A percentile compares a stretch with the other conserved stretches of the same genome.
Conservation (phyloP, 1,284 basidiomycete genomes). For the Heliocybe sulcata region DNA sequence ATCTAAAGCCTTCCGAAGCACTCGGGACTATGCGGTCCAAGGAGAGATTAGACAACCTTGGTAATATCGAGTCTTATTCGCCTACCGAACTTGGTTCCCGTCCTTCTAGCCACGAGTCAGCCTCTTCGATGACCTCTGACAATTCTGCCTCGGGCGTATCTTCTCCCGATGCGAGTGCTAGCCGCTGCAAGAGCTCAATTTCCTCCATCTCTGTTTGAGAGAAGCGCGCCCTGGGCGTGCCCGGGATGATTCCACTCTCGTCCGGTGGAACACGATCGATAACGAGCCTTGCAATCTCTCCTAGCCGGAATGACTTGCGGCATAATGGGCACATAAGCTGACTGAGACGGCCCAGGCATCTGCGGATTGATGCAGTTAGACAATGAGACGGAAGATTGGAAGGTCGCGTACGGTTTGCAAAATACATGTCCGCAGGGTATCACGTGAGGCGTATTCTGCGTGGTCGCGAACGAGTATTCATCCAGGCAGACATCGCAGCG, state of each 20-base stretch:
- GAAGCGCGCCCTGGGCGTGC: background rate
- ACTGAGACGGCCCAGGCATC: background rate
- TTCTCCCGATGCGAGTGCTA: background rate
- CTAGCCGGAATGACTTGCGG: background rate
- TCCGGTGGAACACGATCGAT: background rate
- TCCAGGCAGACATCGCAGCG: conserved; percentile 55
- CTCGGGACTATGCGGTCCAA: background rate
- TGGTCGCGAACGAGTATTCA: conserved; percentile 33
- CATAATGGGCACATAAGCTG: background rate
- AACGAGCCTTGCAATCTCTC: background rate
- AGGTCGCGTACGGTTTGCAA: background rate
- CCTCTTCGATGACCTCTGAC: background rate
- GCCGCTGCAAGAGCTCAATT: conserved; percentile 1
- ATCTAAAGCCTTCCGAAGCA: background rate
- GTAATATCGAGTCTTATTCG: background rate
- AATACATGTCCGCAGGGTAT: conserved; percentile 19
- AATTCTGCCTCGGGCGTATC: background rate
- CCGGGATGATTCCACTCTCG: background rate
- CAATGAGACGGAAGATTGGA: background rate
- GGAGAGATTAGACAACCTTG: background rate
- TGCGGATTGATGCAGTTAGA: background rate
- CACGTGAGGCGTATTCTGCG: conserved; percentile 41
- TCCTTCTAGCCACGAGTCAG: background rate
- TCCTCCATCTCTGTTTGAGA: background rate
- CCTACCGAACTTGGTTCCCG: background rate